Base-by-base conservation (phyloP, 257 asterid species). In the Solanum lycopersicoides region DNA sequence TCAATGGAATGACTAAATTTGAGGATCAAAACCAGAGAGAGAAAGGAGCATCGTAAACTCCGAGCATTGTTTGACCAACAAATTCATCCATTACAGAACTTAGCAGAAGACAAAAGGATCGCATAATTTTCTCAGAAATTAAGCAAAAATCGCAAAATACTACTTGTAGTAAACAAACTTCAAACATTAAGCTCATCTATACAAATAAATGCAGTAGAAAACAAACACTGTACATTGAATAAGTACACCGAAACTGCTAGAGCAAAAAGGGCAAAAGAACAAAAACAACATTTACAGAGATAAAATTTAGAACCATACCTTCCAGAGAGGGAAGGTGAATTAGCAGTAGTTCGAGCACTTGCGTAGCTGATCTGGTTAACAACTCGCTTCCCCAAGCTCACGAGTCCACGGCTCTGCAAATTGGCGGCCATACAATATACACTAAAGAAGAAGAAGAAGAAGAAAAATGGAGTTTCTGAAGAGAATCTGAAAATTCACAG, bases 391-490 rank as follows among this genome's bases (percentile, higher is more conserved):
- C 93, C 96, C 39, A 92, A 85, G 89, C 76, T 90, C 86, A 90
- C 91, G 89, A 94, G 84, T 89, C 88, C 85, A 69, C 91, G 89
- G 44, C 88, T 77, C 91, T 89, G 93, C 90, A 92, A 87, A 91
- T 90, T 91, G 91, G 94, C 92, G 86, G 97, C 97, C 97, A 94
- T 94, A 89, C 91, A 93, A 93, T 34, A 85, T 0, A 83, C 21
- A 14, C 63, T 37, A 30, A 16, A 7, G 23, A 42, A 65, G 32
- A 30, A 30, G 74, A 42, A 28, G 72, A 42, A 82, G 12, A 41
- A 10, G 12, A 34, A 79, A 82, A 53, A 12, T 68, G 79, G 9
- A 41, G 28, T 32, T 79, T 45, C 60, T 13, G 35, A 13, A 76
- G 14, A 30, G 21, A n/a, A 59, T 59, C 66, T 79, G 14, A 53